Evolutionary conservation across 176 grass and related monocot species (phyloP), one percentile per base, ranked within the genome.

Genomic region (Rhynchospora breviuscula): DNA sequence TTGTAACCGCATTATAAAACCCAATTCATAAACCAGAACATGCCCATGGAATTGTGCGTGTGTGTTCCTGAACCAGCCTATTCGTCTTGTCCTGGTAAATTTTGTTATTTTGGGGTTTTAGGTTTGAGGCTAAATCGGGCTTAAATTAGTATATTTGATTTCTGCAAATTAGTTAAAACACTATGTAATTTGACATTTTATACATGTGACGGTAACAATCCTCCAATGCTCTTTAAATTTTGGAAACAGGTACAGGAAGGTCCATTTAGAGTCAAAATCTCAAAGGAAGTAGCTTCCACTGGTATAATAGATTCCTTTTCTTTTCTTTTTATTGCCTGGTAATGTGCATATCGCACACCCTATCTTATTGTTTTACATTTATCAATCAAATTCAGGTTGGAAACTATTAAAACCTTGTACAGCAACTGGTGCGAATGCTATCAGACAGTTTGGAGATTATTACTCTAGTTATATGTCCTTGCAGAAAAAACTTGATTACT

Each of bases 241-340:
- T 61, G 60, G 21, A 82, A 82, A 53, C 21, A 67, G 11, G 44
- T 25, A 25, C 22, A 26, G 12, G 44, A 53, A 35, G 21, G 47
- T 82, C 29, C n/a, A 17, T 10, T 82, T 12, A 11, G 66, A 65
- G 44, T 82, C 57, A 82, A 65, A 67, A 67, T 52, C 80, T 82
- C 80, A 82, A 67, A 66, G 25, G 13, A 82, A 49, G 45, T 60
- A 67, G 46, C 45, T 48, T 67, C 63, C 9, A 67, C 29, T 67
- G 80, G 80, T 82, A 66, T 48, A 51, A 67, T 63, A 47, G 43
- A 25, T 23, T 40, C 60, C n/a, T 56, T 9, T 49, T n/a, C 14
- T 29, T 53, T 15, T 45, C 13, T 65, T 63, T 31, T 1, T 77
- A 43, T 4, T 25, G 18, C 40, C 21, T 14, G 61, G 17, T 8